Conservation (phyloP, 192 early-diverging fungal species). For the Podila horticola region DNA sequence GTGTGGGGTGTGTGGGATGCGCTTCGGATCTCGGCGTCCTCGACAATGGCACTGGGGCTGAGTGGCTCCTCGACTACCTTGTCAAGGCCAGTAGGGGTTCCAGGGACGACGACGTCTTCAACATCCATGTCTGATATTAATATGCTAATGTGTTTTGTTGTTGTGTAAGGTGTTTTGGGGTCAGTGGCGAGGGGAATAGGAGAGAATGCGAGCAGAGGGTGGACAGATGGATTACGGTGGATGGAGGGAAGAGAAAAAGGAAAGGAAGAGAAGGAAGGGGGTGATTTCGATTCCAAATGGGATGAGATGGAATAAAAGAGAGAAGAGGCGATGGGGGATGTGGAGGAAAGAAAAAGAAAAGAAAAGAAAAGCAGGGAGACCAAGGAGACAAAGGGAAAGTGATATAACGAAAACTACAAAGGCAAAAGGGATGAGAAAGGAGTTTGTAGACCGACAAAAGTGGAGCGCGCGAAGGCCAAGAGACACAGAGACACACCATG, state of each 20-base stretch:
- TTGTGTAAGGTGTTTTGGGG: neutral
- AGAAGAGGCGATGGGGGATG: neutral
- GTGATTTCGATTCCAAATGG: neutral
- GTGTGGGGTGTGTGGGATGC: neutral
- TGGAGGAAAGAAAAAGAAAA: slow-evolving; percentile 2
- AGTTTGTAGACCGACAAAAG: too few species aligned
- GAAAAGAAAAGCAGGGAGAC: slow-evolving; percentile 4
- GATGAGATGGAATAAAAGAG: neutral
- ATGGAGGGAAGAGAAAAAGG: neutral
- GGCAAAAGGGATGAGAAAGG: too few species aligned
- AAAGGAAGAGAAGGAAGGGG: neutral
- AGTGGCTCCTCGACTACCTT: slow-evolving; percentile 1
- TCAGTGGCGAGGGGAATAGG: neutral
- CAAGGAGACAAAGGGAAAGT: neutral
- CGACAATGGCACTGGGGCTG: slow-evolving; percentile 2
- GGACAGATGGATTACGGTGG: neutral
- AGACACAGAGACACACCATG: too few species aligned
- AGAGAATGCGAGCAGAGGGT: neutral
- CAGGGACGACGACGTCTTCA: slow-evolving; percentile 11
- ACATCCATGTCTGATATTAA: slow-evolving; percentile 27
- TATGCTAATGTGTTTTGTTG: neutral
- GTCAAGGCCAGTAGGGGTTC: neutral
- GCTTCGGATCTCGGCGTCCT: neutral
- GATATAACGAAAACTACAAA: neutral
- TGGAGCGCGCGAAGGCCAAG: too few species aligned